A percentile compares a stretch with the other conserved stretches of the same genome.
These are phyloP conservation scores for Ustilago shanxiensis DNA, from an alignment of 1,284 basidiomycete genomes.

Conservation along the genomic window DNA sequence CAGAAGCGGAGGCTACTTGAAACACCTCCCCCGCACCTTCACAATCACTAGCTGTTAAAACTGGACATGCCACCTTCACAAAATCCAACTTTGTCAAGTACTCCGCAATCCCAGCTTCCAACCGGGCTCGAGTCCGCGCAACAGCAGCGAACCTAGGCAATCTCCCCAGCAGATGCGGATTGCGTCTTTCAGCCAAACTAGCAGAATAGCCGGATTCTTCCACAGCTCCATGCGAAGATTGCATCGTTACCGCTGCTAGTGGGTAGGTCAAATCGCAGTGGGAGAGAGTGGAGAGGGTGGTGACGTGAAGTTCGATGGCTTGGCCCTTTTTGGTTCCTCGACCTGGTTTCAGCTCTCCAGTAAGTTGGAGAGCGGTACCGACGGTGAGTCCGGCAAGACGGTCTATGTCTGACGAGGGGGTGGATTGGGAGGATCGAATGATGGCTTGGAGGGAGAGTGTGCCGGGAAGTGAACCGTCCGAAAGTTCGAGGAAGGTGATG, in stretches of 20 bases:
- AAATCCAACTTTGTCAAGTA: slow-evolving; percentile 75
- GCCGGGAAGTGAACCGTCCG: slow-evolving; percentile 61
- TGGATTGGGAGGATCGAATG: slow-evolving; percentile 22
- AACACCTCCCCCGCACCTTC: slow-evolving; percentile 98
- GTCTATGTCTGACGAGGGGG: slow-evolving; percentile 21
- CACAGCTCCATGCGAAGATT: slow-evolving; percentile 22
- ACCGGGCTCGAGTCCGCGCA: slow-evolving; percentile 39
- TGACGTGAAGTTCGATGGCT: slow-evolving; percentile 53
- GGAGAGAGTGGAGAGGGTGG: slow-evolving; percentile 31
- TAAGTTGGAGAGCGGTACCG: slow-evolving; percentile 54
- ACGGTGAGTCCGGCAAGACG: slow-evolving; percentile 45
- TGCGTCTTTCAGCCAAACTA: slow-evolving; percentile 41
- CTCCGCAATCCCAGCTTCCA: slow-evolving; percentile 44
- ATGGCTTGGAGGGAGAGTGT: slow-evolving; percentile 61
- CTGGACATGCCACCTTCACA: slow-evolving; percentile 82
- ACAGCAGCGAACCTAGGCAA: slow-evolving; percentile 46
- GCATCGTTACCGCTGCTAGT: slow-evolving; percentile 34
- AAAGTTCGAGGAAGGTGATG: slow-evolving; percentile 62
- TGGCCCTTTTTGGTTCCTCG: slow-evolving; percentile 52
- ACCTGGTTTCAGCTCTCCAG: slow-evolving; percentile 43
- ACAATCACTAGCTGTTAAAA: slow-evolving; percentile 91
- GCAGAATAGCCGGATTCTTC: slow-evolving; percentile 27
- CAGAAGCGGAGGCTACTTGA: slow-evolving; percentile 74
- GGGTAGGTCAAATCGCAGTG: slow-evolving; percentile 51
- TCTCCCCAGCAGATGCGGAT: slow-evolving; percentile 54